Evolutionary conservation across 306 rosid species (phyloP).

Genomic region (Canavalia ensiformis): DNA sequence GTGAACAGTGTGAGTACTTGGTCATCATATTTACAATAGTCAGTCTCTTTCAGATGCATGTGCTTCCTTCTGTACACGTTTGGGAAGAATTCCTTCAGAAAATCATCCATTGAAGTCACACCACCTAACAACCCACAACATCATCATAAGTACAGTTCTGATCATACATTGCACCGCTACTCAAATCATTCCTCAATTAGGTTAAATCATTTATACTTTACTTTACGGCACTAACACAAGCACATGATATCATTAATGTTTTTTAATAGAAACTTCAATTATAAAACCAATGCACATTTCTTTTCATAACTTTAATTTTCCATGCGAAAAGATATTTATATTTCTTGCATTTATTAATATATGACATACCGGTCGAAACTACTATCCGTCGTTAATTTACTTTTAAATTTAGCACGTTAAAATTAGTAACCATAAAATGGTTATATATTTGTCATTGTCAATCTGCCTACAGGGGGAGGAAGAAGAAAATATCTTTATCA

Average conservation of each 20-base stretch:
- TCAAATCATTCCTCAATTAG: background rate
- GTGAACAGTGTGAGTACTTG: constrained; percentile 94
- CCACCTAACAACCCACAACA: constrained; percentile 66
- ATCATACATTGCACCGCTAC: background rate
- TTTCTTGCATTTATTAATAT: background rate
- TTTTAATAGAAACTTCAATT: background rate
- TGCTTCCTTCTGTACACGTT: constrained; percentile 78
- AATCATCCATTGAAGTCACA: constrained; percentile 99
- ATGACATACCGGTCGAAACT: background rate
- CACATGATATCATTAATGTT: background rate
- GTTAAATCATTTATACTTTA: no score
- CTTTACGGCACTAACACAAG: no score
- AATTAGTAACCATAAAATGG: background rate
- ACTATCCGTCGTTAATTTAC: background rate
- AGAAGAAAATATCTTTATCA: background rate
- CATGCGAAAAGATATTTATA: background rate
- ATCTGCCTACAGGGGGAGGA: background rate
- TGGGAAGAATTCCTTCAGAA: constrained; percentile 85
- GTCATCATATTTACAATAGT: constrained; percentile 92
- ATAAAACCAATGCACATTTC: background rate
- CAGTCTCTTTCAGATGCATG: constrained; percentile 74
- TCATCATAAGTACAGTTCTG: background rate
- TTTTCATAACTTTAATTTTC: background rate
- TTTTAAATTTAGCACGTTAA: background rate
- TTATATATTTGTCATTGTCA: background rate